Evolutionary conservation across 1,284 basidiomycete species (phyloP).

Genomic region (Austroboletus novae-zelandiae): DNA sequence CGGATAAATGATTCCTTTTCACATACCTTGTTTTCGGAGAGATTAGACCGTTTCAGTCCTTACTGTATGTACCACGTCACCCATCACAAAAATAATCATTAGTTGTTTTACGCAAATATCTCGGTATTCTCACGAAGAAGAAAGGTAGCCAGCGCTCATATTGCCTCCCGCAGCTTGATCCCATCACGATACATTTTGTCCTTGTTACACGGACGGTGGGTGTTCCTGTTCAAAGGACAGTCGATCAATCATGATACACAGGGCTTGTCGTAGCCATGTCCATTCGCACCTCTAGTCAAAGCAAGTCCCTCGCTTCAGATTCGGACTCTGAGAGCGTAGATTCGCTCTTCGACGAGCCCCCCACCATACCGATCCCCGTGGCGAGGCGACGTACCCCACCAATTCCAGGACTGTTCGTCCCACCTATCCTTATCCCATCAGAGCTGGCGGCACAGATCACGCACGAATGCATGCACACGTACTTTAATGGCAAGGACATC

Average conservation of each 20-base stretch:
- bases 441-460: constrained; percentile 51
- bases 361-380: constrained; percentile 9
- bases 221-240: neutral
- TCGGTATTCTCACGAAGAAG: constrained; percentile 22
- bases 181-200: neutral
- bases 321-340: constrained; percentile 32
- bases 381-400: constrained; percentile 41
- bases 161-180: neutral
- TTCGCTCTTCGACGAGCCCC: constrained; percentile 43
- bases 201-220: constrained; percentile 7
- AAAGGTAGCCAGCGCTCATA: neutral
- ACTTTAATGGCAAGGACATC: constrained; percentile 49
- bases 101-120: too few species aligned
- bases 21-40: neutral
- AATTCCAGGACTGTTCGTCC: constrained; percentile 62
- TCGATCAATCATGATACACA: neutral
- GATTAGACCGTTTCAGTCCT: too few species aligned
- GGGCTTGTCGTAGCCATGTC: constrained; percentile 12
- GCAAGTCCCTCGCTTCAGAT: neutral
- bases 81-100: too few species aligned
- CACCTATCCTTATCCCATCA: constrained; percentile 47
- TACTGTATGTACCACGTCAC: too few species aligned
- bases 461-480: constrained; percentile 53
- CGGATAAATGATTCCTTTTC: neutral
- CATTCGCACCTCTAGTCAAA: constrained; percentile 1